phyloP scores from a whole-genome alignment of 2,329 filamentous ascomycete species.

The Colletotrichum sp. region DNA sequence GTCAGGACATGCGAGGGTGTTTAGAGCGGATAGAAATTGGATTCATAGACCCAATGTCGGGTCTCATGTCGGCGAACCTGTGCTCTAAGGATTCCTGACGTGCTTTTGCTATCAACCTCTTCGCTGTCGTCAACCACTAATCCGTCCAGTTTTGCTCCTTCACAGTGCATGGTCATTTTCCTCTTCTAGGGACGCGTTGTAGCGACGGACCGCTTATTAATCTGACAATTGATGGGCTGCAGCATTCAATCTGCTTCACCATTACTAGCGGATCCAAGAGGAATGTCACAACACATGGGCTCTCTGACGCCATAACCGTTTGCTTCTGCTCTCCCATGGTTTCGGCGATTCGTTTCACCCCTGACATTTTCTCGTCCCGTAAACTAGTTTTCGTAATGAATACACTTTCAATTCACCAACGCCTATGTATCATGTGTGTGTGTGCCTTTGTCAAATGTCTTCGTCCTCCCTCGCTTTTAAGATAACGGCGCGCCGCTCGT shows the following conservation, averaged over 20 bases:
- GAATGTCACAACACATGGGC: conserved; percentile 48
- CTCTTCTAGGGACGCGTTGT: not conserved
- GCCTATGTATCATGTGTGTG: not conserved
- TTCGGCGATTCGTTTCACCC: conserved; percentile 68
- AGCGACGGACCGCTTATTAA: conserved; percentile 40
- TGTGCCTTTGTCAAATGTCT: not conserved
- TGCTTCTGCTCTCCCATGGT: conserved; percentile 40
- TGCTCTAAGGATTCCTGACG: conserved; percentile 3
- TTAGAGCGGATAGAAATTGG: conserved; percentile 19
- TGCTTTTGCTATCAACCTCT: conserved; percentile 4
- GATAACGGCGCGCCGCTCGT: no score
- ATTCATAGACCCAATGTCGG: conserved; percentile 10
- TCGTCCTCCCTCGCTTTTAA: no score
- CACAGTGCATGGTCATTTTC: not conserved
- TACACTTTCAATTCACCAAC: not conserved
- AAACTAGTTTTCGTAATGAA: not conserved
- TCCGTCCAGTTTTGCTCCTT: not conserved
- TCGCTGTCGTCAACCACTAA: conserved; percentile 5
- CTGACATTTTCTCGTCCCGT: conserved; percentile 47
- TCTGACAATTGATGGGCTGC: conserved; percentile 60
- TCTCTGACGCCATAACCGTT: conserved; percentile 63
- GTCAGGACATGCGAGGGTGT: not conserved
- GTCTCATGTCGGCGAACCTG: conserved; percentile 3
- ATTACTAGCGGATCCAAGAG: conserved; percentile 63
- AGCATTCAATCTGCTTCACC: conserved; percentile 57